Conservation (phyloP, 148 eudicot genomes). For the Suaeda aralocaspica region DNA sequence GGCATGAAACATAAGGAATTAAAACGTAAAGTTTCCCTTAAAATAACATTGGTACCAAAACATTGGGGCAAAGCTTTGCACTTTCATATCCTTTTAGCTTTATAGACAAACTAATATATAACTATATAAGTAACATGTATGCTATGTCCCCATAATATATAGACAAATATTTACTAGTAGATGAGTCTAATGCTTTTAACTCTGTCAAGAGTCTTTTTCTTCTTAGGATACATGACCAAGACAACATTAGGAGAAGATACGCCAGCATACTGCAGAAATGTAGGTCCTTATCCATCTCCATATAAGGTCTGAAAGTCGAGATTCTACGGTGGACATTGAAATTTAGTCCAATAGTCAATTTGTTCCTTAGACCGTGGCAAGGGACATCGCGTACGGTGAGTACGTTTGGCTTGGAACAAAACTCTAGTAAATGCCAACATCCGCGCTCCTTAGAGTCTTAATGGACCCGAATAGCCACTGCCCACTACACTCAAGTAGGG, state of each 20-base stretch:
- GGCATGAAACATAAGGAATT: background rate
- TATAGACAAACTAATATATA: too few relatives aligned
- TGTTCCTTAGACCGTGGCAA: too few relatives aligned
- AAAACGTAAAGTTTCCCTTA: background rate
- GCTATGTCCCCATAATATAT: background rate
- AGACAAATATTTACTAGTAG: slow-evolving; percentile 49
- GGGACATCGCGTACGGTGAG: too few relatives aligned
- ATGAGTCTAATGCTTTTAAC: slow-evolving; percentile 83
- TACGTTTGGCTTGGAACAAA: too few relatives aligned
- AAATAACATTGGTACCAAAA: background rate
- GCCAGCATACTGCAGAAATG: slow-evolving; percentile 87
- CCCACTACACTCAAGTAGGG: too few relatives aligned
- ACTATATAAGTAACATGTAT: too few relatives aligned
- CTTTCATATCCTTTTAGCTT: background rate
- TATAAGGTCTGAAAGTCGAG: slow-evolving; percentile 91
- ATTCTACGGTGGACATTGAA: too few relatives aligned
- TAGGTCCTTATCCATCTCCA: slow-evolving; percentile 91
- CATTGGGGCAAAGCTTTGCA: background rate
- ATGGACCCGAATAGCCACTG: too few relatives aligned
- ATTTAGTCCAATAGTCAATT: too few relatives aligned
- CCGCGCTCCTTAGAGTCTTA: too few relatives aligned
- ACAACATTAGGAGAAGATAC: slow-evolving; percentile 89
- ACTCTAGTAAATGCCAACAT: too few relatives aligned
- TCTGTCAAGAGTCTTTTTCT: slow-evolving; percentile 61
- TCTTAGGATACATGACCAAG: slow-evolving; percentile 81